Evolutionary conservation across 2,329 filamentous ascomycete genomes (phyloP), one percentile per base, ranked within the genome.

Genomic region (Celoporthe dispersa): DNA sequence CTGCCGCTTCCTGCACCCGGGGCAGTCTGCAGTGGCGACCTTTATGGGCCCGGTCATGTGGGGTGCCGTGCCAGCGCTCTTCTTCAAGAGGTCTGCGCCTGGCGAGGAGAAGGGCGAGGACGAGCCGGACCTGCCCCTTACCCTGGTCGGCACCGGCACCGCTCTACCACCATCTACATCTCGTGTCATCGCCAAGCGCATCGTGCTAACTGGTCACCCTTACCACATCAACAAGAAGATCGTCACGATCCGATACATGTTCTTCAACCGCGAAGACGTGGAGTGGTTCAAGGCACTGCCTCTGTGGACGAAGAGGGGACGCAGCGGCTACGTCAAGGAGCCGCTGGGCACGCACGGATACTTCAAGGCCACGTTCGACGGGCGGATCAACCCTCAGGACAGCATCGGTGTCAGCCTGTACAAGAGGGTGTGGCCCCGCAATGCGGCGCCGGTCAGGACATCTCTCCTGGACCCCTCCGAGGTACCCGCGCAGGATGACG

Each of bases 191-290:
- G 94, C 95, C 76, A 99, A 99, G 84, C 91, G 96, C 66, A 90
- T 97, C 75, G 93, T 98, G 73, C 86, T 99, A 69, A 97, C 96
- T 0, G 97, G 96, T 22, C 95, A 99, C 79, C 96, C 97, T 0
- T 98, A 94, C 87, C 97, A 99, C 84, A 99, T 99, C 80, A 94
- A 99, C 88, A 98, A 97, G 87, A 94, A 92, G 81, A 86, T 99
- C 33, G 96, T 99, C 71, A 99, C 97, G 0, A 91, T 99, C 62
- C 91, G 96, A 39, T 99, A 99, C 87, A 99, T 99, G 97, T 99
- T 99, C 87, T 99, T 99, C 89, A 97, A 95, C 84, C 86, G 92
- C 64, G 93, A 95, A 76, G 97, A 99, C 74, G 93, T 99, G 41
- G 90, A 92, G 75, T 99, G 96, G 94, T 99, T 98, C 88, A 97